Conservation (phyloP, 2,329 filamentous ascomycete genomes). For the Cercospora sp. region DNA sequence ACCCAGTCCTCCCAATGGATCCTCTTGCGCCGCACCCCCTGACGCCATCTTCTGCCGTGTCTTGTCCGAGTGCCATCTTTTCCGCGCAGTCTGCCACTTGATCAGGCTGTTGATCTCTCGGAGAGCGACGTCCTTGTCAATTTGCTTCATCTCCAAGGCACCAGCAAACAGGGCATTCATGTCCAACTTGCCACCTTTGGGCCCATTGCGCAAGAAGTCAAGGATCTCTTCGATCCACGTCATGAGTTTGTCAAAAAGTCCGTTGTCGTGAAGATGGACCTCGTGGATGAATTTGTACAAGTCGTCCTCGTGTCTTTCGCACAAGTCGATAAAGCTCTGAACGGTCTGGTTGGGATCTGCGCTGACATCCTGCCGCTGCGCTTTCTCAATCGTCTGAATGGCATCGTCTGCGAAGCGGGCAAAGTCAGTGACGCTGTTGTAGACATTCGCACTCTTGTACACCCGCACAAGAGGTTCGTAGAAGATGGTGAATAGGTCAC, state of each 20-base stretch:
- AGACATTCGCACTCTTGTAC: slow-evolving; percentile 98
- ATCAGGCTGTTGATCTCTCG: slow-evolving; percentile 83
- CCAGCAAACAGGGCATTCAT: slow-evolving; percentile 92
- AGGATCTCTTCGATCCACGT: slow-evolving; percentile 95
- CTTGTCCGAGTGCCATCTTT: slow-evolving; percentile 98
- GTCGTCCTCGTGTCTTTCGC: slow-evolving; percentile 89
- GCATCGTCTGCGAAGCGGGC: slow-evolving; percentile 89
- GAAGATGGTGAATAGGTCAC: slow-evolving; percentile 96
- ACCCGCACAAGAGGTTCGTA: slow-evolving; percentile 96
- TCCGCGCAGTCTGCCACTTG: slow-evolving; percentile 89
- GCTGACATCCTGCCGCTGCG: slow-evolving; percentile 75
- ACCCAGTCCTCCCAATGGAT: slow-evolving; percentile 56
- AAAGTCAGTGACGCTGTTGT: slow-evolving; percentile 96
- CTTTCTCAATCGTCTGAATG: slow-evolving; percentile 73
- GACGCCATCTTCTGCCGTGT: slow-evolving; percentile 98
- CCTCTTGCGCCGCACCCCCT: slow-evolving; percentile 57
- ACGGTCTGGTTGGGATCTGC: slow-evolving; percentile 98
- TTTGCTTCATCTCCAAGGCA: slow-evolving; percentile 63
- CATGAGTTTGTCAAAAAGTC: slow-evolving; percentile 94
- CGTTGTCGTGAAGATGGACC: slow-evolving; percentile 94
- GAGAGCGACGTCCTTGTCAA: slow-evolving; percentile 73
- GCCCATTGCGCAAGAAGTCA: slow-evolving; percentile 86
- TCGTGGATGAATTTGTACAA: slow-evolving; percentile 99
- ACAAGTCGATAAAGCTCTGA: slow-evolving; percentile 95
- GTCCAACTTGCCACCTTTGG: slow-evolving; percentile 77